Percentiles rank a stretch among this genome's conserved stretches.
phyloP scores from a whole-genome alignment of 768 basidiomycete genomes.

The Lactarius hatsudake region DNA sequence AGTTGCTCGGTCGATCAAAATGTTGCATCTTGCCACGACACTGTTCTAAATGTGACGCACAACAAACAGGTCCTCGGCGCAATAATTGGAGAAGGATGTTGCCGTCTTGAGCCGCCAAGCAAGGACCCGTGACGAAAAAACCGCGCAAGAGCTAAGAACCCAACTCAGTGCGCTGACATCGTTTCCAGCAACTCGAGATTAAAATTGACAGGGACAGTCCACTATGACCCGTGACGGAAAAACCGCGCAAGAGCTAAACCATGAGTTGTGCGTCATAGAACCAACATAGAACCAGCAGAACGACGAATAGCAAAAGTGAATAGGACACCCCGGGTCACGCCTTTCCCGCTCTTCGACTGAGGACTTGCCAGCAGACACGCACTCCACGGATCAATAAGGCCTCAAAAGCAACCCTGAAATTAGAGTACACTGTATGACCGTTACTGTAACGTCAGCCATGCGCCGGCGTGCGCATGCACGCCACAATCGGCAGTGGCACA shows the following conservation, averaged over 20 bases:
- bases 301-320: neutral
- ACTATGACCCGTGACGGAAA: neutral
- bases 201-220: too few species aligned
- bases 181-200: too few species aligned
- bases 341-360: too few species aligned
- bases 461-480: too few species aligned
- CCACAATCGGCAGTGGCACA: neutral
- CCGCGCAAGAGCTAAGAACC: neutral
- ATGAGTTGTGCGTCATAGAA: neutral
- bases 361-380: neutral
- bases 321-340: neutral
- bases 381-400: neutral
- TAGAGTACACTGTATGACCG: neutral
- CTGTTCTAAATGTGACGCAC: neutral
- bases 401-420: neutral
- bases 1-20: neutral
- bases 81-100: neutral
- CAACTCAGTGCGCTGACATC: too few species aligned
- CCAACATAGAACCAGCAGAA: too few species aligned
- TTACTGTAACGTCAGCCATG: too few species aligned
- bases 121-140: neutral
- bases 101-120: neutral
- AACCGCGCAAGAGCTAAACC: neutral
- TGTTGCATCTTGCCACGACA: neutral
- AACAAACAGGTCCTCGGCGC: neutral